Conservation (phyloP, 441 rosid genomes). For the Arabidopsis lyrata region DNA sequence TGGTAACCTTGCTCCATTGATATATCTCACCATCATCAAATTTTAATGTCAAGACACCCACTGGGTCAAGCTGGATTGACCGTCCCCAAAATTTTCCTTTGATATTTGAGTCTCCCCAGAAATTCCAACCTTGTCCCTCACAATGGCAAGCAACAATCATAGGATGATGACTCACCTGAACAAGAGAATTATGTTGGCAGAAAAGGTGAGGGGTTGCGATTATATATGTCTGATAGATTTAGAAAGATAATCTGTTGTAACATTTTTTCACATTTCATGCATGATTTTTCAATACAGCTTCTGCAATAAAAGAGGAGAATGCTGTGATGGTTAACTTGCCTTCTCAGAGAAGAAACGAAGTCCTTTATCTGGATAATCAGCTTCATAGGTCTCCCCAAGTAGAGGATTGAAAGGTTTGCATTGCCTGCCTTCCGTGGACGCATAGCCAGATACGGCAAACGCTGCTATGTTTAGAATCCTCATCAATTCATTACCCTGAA, state of each 20-base stretch:
- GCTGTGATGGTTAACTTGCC: slow-evolving; percentile 44
- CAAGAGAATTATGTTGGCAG: slow-evolving; percentile 26
- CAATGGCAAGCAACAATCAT: slow-evolving; percentile 97
- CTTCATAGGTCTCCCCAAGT: slow-evolving; percentile 96
- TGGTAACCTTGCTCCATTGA: slow-evolving; percentile 98
- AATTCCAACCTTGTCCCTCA: slow-evolving; percentile 97
- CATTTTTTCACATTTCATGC: not conserved
- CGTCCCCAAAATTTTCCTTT: slow-evolving; percentile 98
- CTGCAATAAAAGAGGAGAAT: slow-evolving; percentile 10
- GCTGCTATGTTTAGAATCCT: slow-evolving; percentile 92
- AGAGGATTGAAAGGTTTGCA: slow-evolving; percentile 98
- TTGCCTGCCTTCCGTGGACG: slow-evolving; percentile 98
- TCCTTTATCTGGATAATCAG: slow-evolving; percentile 97
- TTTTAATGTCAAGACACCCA: slow-evolving; percentile 79
- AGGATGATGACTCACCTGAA: slow-evolving; percentile 98
- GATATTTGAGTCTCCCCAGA: slow-evolving; percentile 97
- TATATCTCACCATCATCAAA: slow-evolving; percentile 88
- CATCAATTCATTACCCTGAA: slow-evolving; percentile 95
- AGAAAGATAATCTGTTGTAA: not conserved
- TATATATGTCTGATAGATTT: not conserved
- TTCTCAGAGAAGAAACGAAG: slow-evolving; percentile 93
- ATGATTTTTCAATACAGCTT: slow-evolving; percentile 27
- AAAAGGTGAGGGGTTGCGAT: slow-evolving; percentile 14
- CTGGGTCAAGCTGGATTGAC: slow-evolving; percentile 99
- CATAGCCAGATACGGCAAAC: slow-evolving; percentile 97